phyloP scores from a whole-genome alignment of 2,329 filamentous ascomycete genomes.

The Seiridium unicorne region DNA sequence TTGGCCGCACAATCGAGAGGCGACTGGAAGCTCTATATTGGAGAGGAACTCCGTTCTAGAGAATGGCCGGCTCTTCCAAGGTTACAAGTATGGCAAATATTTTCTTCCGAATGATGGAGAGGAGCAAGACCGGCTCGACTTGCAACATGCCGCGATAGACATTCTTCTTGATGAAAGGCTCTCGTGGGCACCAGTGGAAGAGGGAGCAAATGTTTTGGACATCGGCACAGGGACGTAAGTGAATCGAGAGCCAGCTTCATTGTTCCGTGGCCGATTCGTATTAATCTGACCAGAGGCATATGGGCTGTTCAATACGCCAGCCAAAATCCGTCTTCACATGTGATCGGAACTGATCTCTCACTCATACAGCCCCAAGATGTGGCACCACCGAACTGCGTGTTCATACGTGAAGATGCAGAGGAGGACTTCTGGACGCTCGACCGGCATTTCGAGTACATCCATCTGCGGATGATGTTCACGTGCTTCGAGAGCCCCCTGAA shows the following conservation, averaged over 20 bases:
- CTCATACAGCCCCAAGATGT: not conserved
- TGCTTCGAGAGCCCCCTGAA: not conserved
- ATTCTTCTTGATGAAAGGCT: not conserved
- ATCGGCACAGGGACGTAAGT: constrained; percentile 4
- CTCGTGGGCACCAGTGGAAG: not conserved
- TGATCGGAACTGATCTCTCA: constrained; percentile 4
- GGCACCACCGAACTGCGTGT: constrained; percentile 1
- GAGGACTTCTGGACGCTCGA: not conserved
- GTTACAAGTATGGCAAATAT: constrained; percentile 2
- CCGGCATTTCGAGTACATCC: constrained; percentile 1
- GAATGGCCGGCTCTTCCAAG: not conserved
- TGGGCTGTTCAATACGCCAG: constrained; percentile 7
- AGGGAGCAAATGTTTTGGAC: not conserved
- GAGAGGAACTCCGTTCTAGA: constrained; percentile 1
- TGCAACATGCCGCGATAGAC: constrained; percentile 1
- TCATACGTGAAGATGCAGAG: constrained; percentile 1
- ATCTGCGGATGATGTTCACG: not conserved
- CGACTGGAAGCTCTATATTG: not conserved
- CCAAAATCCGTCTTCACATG: not conserved
- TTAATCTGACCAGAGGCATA: not conserved
- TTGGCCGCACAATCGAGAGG: not conserved
- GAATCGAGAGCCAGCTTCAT: not conserved
- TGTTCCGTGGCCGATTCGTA: too few species aligned
- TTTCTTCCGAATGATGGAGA: constrained; percentile 5
- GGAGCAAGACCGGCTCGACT: constrained; percentile 5